Base-by-base conservation (phyloP, 192 early-diverging fungal genomes). In the Lunasporangiospora selenospora region DNA sequence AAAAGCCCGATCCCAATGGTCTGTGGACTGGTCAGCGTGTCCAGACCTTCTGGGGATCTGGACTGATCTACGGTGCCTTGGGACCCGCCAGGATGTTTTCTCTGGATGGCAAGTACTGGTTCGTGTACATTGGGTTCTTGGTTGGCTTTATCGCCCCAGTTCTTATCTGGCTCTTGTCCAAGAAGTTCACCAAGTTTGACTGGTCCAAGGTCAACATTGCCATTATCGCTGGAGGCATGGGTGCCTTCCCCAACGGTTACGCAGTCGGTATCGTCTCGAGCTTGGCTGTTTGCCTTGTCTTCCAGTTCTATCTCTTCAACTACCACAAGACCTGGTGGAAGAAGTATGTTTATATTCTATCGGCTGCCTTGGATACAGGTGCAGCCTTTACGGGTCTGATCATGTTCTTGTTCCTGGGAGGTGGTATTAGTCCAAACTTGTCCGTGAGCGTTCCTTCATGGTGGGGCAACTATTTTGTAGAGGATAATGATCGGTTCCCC, bases 51-150 rank as follows among this genome's bases (percentile, higher is more conserved):
- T 86, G 80, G 78, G 81, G 79, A 42, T 87, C 83, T 30, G 86
- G 78, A 27, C 49, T 62, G 30, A 62, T 93, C 53, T 93, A 89
- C 85, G 92, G 92, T 16, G 80, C 85, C 8, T 85, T 93, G 50
- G 88, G 88, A 30, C 88, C 92, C 3, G 58, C 46, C 16, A 75
- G 82, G 5, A 86, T 92, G 81, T 92, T 91, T 44, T 58, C 62
- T 3, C 26, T 51, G 26, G 57, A 75, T 3, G 60, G 47, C 48
- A 77, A 77, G 55, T 66, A 63, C 39, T 70, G 54, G 52, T 60
- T 53, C 53, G 61, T 77, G 36, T 57, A 58, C 53, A 63, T 65
- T 30, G 75, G 79, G 6, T 80, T 77, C 44, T 6, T 75, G 21
- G 51, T 80, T 3, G 79, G 79, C 3, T 62, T 67, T 13, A 1